Conservation (phyloP, 306 rosid species). For the Gynostemma pentaphyllum region DNA sequence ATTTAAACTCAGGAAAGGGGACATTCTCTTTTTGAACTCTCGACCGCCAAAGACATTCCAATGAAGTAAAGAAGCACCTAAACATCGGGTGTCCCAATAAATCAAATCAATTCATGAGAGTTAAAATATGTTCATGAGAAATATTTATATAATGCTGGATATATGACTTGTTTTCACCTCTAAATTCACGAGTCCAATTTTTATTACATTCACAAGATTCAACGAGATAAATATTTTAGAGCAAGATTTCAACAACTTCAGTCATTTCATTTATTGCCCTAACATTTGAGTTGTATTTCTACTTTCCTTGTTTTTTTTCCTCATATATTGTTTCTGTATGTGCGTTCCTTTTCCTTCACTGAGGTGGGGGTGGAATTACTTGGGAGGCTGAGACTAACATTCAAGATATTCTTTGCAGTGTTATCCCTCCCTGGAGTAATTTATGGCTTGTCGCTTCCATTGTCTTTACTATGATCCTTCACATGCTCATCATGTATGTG, state of each 20-base stretch:
- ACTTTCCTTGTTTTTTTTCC: too few relatives aligned
- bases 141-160: too few relatives aligned
- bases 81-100: too few relatives aligned
- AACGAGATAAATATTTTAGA: background rate
- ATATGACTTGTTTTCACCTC: too few relatives aligned
- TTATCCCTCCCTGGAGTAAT: slow-evolving; percentile 97
- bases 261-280: background rate
- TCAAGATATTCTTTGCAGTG: slow-evolving; percentile 35
- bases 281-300: background rate
- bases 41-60: too few relatives aligned
- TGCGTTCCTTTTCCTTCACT: background rate
- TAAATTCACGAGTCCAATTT: too few relatives aligned
- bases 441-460: slow-evolving; percentile 93
- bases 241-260: background rate
- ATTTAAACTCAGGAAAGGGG: too few relatives aligned
- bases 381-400: background rate
- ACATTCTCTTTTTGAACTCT: too few relatives aligned
- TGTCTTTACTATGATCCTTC: slow-evolving; percentile 79
- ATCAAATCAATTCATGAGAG: too few relatives aligned
- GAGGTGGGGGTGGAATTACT: background rate
- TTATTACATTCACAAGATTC: too few relatives aligned
- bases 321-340: background rate
- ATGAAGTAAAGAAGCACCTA: too few relatives aligned
- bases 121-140: too few relatives aligned
- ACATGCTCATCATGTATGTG: slow-evolving; percentile 67